Evolutionary conservation across 202 grass and related monocot species (phyloP), one percentile per base, ranked within the genome.

Genomic region (Zizania palustris): DNA sequence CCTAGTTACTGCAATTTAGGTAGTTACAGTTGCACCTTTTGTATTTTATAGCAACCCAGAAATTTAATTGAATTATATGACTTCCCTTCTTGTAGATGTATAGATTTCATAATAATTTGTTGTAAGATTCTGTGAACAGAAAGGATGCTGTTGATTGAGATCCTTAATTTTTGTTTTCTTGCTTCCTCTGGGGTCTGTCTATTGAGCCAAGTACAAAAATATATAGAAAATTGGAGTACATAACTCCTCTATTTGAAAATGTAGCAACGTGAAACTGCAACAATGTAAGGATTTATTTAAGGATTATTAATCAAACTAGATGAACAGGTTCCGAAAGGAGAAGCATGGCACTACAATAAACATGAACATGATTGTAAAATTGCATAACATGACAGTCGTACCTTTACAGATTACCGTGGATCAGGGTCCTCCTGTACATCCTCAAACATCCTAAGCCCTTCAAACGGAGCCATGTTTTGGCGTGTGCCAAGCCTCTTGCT

Each of bases 11-110:
- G 50, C 66, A 87, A 84, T 63, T 73, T 85, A 77, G 82, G 67
- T 89, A 45, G 85, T 81, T 88, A 88, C 72, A 72, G 86, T 81
- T 85, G 60, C 77, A 85, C 76, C 77, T 81, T 85, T 72, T 85
- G 82, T 85, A 81, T 81, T 59, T 85, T 85, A 89, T 89, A 89
- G 86, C 51, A 77, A 72, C 28, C 49, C 73, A 87, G 48, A 89
- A 55, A 20, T 85, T 89, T 69, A 41, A 63, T 81, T 77, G 44
- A 58, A 88, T 72, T 22, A 76, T 84, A 77, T 81, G 82, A 77
- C 77, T 72, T 51, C 56, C 63, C 54, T 76, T 84, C 63, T 80
- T 80, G 35, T 80, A 76, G 71, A 81, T 77, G 66, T 44, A 42
- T 39, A 61, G 28, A 36, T 66, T 81, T 50, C 39, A 33, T 69